Percentiles rank a stretch among this genome's conserved stretches.
These are phyloP conservation scores for Exophiala sideris DNA, from an alignment of 2,329 filamentous ascomycete genomes.

Conservation along the genomic window DNA sequence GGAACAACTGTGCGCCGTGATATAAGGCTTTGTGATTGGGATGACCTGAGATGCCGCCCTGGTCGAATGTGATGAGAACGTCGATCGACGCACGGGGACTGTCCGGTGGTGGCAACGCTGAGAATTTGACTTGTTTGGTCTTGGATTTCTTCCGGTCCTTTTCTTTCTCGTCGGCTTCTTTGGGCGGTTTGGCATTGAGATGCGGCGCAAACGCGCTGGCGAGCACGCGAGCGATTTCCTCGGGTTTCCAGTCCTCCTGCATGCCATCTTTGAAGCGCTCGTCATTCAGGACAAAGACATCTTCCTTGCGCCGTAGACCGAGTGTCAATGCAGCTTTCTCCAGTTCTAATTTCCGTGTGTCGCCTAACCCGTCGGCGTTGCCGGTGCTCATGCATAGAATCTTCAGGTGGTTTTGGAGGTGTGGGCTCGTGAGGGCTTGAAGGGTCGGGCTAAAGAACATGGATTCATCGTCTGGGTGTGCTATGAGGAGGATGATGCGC, in stretches of 20 bases:
- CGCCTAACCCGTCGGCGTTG: conserved; percentile 81
- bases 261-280: conserved; percentile 83
- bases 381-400: conserved; percentile 89
- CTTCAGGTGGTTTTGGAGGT: conserved; percentile 83
- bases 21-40: conserved; percentile 92
- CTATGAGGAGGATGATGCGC: conserved; percentile 87
- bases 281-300: conserved; percentile 82
- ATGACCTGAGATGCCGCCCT: conserved; percentile 76
- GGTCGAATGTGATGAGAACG: conserved; percentile 85
- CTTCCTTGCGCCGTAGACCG: conserved; percentile 69
- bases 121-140: conserved; percentile 17
- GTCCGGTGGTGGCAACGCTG: conserved; percentile 30
- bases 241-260: conserved; percentile 70
- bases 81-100: conserved; percentile 63
- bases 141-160: conserved; percentile 18
- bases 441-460: conserved; percentile 98
- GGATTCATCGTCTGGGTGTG: conserved; percentile 96
- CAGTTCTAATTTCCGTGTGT: conserved; percentile 78
- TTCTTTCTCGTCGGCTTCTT: conserved; percentile 30
- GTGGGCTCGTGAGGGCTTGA: conserved; percentile 74
- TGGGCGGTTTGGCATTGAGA: conserved; percentile 37
- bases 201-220: conserved; percentile 70
- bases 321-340: conserved; percentile 73
- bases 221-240: conserved; percentile 67
- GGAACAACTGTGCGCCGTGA: conserved; percentile 72